Evolutionary conservation across 2,329 filamentous ascomycete species (phyloP), one percentile per base, ranked within the genome.

Genomic region (Magnaporthales sp.): DNA sequence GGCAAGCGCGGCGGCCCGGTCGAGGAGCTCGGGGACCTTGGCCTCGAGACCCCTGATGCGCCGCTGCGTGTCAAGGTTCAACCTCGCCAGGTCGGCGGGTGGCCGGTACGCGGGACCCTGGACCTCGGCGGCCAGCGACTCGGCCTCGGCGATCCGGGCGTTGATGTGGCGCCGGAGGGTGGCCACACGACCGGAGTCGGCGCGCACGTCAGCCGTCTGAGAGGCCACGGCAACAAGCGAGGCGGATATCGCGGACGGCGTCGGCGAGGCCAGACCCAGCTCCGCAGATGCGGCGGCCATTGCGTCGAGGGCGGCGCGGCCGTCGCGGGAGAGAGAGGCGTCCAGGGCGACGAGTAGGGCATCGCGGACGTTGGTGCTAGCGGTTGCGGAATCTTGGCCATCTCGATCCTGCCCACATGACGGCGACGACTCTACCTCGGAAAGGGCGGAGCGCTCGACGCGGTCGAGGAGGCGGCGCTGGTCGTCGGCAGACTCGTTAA

Each of bases 401-500:
- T 61, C 32, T 29, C 63, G 58, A 64, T 30, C 19, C 32, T 70
- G 68, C 67, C 69, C 15, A 68, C 3, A 9, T 26, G 54, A 58
- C 70, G 22, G 72, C 72, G 63, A 79, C 77, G 64, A 80, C 76
- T 63, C 63, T 10, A 89, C 73, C 67, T 87, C 83, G 15, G 80
- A 77, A 4, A 92, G 77, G 1, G 88, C 85, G 31, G 83, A 80
- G 46, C 83, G 80, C 70, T 92, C 88, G 19, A 89, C 78, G 24
- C 80, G 79, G 30, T 84, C 80, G 10, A 91, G 72, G 1, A 89
- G 76, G 2, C 80, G 79, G 19, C 83, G 81, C 71, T 91, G 88
- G 72, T 93, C 91, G 70, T 93, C 90, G 6, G 90, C 91, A 13
- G 85, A 79, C 74, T 97, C 93, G 74, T 95, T 96, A 58, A 88